A percentile compares a stretch with the other conserved stretches of the same genome.
Conservation (phyloP, 805 yeast genomes). For the Spathaspora girioi region DNA sequence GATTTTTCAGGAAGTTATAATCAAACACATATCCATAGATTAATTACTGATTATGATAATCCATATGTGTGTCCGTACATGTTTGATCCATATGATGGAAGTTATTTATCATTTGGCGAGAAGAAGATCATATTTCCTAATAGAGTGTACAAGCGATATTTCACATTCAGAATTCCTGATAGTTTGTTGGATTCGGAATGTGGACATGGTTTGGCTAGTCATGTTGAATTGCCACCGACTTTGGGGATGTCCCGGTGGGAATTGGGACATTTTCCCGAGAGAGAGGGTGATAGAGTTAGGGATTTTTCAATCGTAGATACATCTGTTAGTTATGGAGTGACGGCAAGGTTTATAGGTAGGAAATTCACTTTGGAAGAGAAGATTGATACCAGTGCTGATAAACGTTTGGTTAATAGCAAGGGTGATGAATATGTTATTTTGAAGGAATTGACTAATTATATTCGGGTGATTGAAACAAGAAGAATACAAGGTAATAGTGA, state of each 20-base stretch:
- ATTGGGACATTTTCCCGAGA: slow-evolving; percentile 8
- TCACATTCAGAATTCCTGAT: slow-evolving; percentile 39
- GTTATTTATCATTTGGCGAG: slow-evolving; percentile 15
- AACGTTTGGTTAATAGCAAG: slow-evolving; percentile 25
- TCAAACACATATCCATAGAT: slow-evolving; percentile 28
- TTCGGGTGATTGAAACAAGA: slow-evolving; percentile 26
- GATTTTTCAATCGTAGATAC: slow-evolving; percentile 29
- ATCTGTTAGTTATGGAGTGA: slow-evolving; percentile 27
- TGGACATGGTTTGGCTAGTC: slow-evolving; percentile 26
- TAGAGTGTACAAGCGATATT: slow-evolving; percentile 32
- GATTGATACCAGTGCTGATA: slow-evolving; percentile 11
- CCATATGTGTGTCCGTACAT: slow-evolving; percentile 13
- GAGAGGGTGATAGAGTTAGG: slow-evolving; percentile 10
- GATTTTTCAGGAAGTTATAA: slow-evolving; percentile 53
- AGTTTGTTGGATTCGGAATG: slow-evolving; percentile 36
- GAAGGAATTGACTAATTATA: slow-evolving; percentile 21
- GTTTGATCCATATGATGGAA: slow-evolving; percentile 24
- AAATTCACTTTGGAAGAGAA: slow-evolving; percentile 31
- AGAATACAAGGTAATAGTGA: slow-evolving; percentile 12
- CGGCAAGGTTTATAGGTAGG: slow-evolving; percentile 36
- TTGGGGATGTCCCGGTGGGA: slow-evolving; percentile 20
- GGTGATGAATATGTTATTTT: slow-evolving; percentile 41
- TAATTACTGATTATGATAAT: slow-evolving; percentile 20
- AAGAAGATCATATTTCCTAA: slow-evolving; percentile 17
- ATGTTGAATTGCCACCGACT: slow-evolving; percentile 35